Conservation (phyloP, 2,329 filamentous ascomycete genomes). For the Colletotrichum eremochloae region DNA sequence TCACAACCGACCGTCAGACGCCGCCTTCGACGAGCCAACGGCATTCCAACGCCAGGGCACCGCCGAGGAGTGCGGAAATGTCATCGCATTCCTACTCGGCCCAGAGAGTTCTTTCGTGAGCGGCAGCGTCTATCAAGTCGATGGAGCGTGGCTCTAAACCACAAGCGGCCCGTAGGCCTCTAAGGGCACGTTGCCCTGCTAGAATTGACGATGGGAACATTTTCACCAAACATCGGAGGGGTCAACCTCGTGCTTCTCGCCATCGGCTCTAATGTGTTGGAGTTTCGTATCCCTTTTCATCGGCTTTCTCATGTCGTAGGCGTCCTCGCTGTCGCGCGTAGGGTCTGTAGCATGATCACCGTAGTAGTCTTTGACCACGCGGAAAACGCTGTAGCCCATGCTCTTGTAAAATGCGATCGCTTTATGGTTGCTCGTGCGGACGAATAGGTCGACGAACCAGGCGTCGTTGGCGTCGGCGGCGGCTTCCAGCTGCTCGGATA, state of each 20-base stretch:
- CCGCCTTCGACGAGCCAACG: constrained; percentile 58
- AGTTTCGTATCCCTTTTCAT: constrained; percentile 82
- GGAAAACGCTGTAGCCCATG: constrained; percentile 92
- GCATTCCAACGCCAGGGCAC: constrained; percentile 60
- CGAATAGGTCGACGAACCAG: constrained; percentile 97
- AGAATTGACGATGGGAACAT: constrained; percentile 3
- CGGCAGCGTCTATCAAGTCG: constrained; percentile 61
- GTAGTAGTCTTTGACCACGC: constrained; percentile 92
- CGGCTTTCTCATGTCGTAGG: constrained; percentile 96
- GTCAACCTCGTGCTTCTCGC: constrained; percentile 81
- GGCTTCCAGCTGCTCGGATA: constrained; percentile 86
- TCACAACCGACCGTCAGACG: constrained; percentile 50
- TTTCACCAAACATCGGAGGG: constrained; percentile 88
- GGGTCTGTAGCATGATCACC: constrained; percentile 82
- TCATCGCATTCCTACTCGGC: constrained; percentile 62
- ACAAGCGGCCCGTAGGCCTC: constrained; percentile 1
- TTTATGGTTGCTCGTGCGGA: constrained; percentile 87
- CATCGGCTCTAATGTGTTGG: constrained; percentile 84
- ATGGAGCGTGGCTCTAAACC: constrained; percentile 57
- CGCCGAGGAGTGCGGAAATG: constrained; percentile 60
- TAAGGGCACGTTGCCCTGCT: not conserved
- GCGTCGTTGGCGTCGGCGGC: constrained; percentile 85
- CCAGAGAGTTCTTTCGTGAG: constrained; percentile 62
- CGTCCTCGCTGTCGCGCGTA: constrained; percentile 80
- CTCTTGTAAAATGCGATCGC: constrained; percentile 91